A percentile compares a stretch with the other conserved stretches of the same genome.
phyloP scores from a whole-genome alignment of 768 basidiomycete genomes.

The Coprinopsis marcescibilis region DNA sequence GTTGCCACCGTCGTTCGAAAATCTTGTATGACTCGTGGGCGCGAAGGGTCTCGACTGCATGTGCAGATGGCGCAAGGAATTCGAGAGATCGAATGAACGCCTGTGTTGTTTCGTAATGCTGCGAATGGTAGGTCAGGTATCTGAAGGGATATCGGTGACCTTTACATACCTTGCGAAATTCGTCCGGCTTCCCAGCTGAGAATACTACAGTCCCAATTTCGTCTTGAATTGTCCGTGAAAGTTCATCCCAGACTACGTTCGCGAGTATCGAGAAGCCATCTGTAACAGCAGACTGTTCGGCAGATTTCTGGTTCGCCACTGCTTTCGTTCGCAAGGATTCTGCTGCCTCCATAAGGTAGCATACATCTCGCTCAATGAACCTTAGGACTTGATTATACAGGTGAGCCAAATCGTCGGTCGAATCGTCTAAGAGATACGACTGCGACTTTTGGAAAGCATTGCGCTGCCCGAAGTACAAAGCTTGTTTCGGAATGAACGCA shows the following conservation, averaged over 20 bases:
- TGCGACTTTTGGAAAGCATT: constrained; percentile 27
- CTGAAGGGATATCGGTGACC: neutral
- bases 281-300: constrained; percentile 17
- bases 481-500: constrained; percentile 47
- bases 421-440: constrained; percentile 57
- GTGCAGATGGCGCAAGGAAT: constrained; percentile 69
- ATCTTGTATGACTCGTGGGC: constrained; percentile 59
- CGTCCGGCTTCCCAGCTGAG: constrained; percentile 85
- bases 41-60: constrained; percentile 67
- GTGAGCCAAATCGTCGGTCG: constrained; percentile 61
- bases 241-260: constrained; percentile 85
- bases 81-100: constrained; percentile 82
- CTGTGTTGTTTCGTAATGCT: constrained; percentile 85
- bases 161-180: constrained; percentile 83
- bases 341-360: constrained; percentile 68
- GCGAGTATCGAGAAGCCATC: constrained; percentile 78
- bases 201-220: constrained; percentile 82
- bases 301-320: constrained; percentile 3
- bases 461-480: constrained; percentile 40
- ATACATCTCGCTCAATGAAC: constrained; percentile 73
- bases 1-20: constrained; percentile 89
- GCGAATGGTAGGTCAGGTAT: neutral
- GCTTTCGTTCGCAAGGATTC: constrained; percentile 41
- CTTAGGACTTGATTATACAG: constrained; percentile 79
- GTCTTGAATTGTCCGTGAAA: constrained; percentile 73